These are phyloP conservation scores for Pluteus cervinus DNA, from an alignment of 768 basidiomycete species.

Conservation along the genomic window DNA sequence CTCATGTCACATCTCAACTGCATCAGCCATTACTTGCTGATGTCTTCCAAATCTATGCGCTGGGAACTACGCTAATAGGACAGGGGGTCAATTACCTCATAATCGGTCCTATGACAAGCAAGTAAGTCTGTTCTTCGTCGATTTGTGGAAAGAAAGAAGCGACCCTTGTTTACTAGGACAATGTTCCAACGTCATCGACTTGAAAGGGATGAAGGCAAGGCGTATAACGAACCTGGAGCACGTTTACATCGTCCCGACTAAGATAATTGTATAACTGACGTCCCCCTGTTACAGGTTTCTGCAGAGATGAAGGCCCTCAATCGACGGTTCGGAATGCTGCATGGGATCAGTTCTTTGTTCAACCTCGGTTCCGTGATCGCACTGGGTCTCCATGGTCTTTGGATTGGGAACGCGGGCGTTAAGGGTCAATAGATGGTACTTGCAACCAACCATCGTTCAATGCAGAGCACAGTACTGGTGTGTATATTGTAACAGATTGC, in stretches of 20 bases:
- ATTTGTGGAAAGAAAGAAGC: conserved; percentile 1
- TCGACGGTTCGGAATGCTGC: conserved; percentile 56
- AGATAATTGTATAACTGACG: conserved; percentile 7
- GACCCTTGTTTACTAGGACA: conserved; percentile 34
- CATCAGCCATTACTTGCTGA: conserved; percentile 45
- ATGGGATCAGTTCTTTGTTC: conserved; percentile 63
- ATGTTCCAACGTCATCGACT: conserved; percentile 69
- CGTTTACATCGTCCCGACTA: conserved; percentile 18
- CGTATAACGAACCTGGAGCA: conserved; percentile 61
- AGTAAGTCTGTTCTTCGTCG: conserved; percentile 29
- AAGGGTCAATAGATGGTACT: conserved; percentile 23
- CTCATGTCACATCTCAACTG: conserved; percentile 43
- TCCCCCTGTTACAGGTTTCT: conserved; percentile 42
- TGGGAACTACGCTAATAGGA: conserved; percentile 37
- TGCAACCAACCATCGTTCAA: no score
- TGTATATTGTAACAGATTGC: no score
- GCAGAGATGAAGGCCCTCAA: conserved; percentile 64
- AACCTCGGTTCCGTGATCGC: conserved; percentile 59
- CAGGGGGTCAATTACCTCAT: conserved; percentile 63
- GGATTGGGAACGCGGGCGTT: conserved; percentile 56
- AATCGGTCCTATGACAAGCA: conserved; percentile 68
- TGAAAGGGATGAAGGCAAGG: conserved; percentile 71
- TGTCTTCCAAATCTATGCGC: conserved; percentile 59
- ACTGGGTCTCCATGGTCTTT: conserved; percentile 63
- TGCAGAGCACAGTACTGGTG: no score